Evolutionary conservation across 306 rosid species (phyloP).

Genomic region (Astragalus membranaceus): DNA sequence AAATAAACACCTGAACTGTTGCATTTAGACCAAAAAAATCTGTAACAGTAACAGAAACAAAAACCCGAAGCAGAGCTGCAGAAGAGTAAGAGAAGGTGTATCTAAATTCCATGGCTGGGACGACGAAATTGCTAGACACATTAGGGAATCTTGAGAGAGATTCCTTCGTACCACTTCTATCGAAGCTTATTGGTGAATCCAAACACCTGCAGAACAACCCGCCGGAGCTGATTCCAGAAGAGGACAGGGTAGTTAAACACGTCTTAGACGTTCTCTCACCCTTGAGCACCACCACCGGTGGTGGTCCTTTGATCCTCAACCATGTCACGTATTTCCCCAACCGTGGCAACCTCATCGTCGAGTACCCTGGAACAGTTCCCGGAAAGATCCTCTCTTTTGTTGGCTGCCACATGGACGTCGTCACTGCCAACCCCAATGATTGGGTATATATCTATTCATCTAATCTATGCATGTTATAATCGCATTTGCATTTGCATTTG

Average conservation of each 20-base stretch:
- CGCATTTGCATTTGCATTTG: background rate
- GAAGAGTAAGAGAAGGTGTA: background rate
- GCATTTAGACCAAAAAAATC: no score
- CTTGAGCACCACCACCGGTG: constrained; percentile 62
- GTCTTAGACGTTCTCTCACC: constrained; percentile 60
- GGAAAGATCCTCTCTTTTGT: constrained; percentile 71
- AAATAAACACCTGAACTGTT: no score
- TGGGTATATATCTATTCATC: constrained; percentile 45
- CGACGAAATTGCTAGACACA: constrained; percentile 23
- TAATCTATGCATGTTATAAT: background rate
- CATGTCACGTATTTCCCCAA: constrained; percentile 62
- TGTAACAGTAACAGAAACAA: background rate
- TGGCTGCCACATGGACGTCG: constrained; percentile 95
- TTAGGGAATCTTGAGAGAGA: constrained; percentile 63
- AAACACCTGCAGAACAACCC: constrained; percentile 82
- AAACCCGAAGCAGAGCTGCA: background rate
- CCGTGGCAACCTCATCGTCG: constrained; percentile 76
- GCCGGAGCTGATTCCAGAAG: constrained; percentile 74
- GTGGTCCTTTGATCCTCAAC: constrained; percentile 67
- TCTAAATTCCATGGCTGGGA: constrained; percentile 41
- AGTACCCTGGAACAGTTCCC: constrained; percentile 77
- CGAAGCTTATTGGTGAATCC: constrained; percentile 77
- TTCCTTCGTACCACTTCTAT: constrained; percentile 53
- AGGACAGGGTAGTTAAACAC: constrained; percentile 65
- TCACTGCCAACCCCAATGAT: constrained; percentile 77